These are phyloP conservation scores for Narthecium ossifragum DNA, from an alignment of 106 monocot species.

Conservation along the genomic window DNA sequence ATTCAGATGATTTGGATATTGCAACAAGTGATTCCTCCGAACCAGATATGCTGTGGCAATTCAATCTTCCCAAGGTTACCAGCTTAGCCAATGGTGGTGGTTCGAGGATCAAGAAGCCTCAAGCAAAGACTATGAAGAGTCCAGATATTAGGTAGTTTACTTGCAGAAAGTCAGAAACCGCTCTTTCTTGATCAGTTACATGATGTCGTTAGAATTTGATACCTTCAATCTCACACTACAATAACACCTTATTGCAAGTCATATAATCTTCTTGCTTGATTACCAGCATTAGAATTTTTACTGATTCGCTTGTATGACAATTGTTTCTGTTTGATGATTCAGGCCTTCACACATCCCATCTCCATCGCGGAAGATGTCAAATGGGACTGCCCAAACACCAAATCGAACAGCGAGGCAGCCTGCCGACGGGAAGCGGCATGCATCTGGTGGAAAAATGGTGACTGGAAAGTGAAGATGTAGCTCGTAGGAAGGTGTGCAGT, in stretches of 20 bases:
- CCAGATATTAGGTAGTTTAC: conserved; percentile 51
- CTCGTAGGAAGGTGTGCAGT: background rate
- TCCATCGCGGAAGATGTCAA: conserved; percentile 37
- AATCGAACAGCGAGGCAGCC: conserved; percentile 28
- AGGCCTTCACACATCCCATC: conserved; percentile 54
- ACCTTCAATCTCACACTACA: background rate
- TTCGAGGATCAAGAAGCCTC: conserved; percentile 61
- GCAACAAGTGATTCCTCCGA: conserved; percentile 92
- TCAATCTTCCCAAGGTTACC: conserved; percentile 34
- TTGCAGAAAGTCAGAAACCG: too few species aligned
- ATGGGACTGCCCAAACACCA: conserved; percentile 10
- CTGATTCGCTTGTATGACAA: too few species aligned
- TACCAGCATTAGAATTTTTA: too few species aligned
- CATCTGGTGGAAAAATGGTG: conserved; percentile 35
- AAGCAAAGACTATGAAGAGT: conserved; percentile 35
- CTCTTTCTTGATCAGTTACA: too few species aligned
- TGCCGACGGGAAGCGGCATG: conserved; percentile 22
- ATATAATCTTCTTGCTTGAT: too few species aligned
- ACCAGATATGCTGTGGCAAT: conserved; percentile 64
- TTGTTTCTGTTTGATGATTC: background rate
- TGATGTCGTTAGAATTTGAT: too few species aligned
- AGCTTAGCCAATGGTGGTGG: conserved; percentile 20
- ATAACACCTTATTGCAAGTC: too few species aligned
- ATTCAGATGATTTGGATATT: conserved; percentile 67
- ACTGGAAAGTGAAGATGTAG: conserved; percentile 23